Base-by-base conservation (phyloP, 441 rosid species). In the Adansonia rubrostipa region DNA sequence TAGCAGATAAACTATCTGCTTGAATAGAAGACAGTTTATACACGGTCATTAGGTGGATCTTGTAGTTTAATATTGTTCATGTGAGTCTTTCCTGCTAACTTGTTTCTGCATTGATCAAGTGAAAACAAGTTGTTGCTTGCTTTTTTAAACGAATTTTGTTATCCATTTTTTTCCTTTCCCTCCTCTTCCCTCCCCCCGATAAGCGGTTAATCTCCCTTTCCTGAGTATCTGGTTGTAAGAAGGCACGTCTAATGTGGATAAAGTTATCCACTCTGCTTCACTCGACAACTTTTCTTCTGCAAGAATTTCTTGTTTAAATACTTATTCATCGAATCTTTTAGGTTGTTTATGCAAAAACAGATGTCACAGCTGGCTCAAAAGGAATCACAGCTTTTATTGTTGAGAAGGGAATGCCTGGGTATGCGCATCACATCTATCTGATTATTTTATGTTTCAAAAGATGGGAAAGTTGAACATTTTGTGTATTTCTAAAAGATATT, bases 361-460 rank as follows among this genome's bases (percentile, higher is more conserved):
- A 93, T 74, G 73, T 82, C 63, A 86, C 82, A 50, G 93, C 95
- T 75, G 97, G 97, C 73, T 86, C 99, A 44, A 96, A 96, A 88
- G 99, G 97, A 84, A 93, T 94, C 83, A 94, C 98, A 4, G 94
- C 99, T 69, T 96, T 96, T 80, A 87, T 96, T 78, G 82, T 92
- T 42, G 99, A 96, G 88, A 94, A 96, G 85, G 97, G 94, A 84
- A 96, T 93, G 97, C 85, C 92, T 0, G 98, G 99, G 99, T 94
- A 94, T 73, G 57, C 85, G 61, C 65, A 50, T 48, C 47, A 76
- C 48, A 71, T 33, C 77, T 70, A 17, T 10, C 71, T 67, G 42
- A 13, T 33, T 66, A 22, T 65, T 14, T 36, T 58, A 45, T 73
- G 1, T 57, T 62, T 14, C 7, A 6, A 54, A 9, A 14, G 10